phyloP scores from a whole-genome alignment of 2,329 filamentous ascomycete genomes.

The Xylariaceae sp. region DNA sequence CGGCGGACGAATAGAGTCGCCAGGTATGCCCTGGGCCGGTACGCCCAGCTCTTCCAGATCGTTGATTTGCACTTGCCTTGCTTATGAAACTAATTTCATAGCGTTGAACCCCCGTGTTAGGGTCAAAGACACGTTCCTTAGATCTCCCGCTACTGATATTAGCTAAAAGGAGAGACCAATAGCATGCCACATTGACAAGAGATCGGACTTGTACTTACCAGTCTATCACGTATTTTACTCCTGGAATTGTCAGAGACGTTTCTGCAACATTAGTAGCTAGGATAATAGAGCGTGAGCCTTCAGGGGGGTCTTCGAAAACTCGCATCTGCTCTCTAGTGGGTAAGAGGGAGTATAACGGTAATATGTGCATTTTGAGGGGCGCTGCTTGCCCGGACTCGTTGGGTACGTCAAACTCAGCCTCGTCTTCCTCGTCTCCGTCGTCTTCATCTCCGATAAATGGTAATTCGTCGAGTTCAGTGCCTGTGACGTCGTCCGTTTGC shows the following conservation, averaged over 20 bases:
- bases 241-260: slow-evolving; percentile 92
- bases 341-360: slow-evolving; percentile 93
- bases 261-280: slow-evolving; percentile 96
- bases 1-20: slow-evolving; percentile 89
- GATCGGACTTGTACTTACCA: slow-evolving; percentile 21
- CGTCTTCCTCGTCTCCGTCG: slow-evolving; percentile 64
- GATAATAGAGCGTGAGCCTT: slow-evolving; percentile 83
- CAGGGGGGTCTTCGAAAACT: slow-evolving; percentile 86
- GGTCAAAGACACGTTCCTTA: slow-evolving; percentile 90
- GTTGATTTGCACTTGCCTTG: slow-evolving; percentile 92
- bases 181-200: background rate
- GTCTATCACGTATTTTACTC: slow-evolving; percentile 87
- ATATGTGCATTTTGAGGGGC: slow-evolving; percentile 78
- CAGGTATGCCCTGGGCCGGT: slow-evolving; percentile 97
- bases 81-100: slow-evolving; percentile 97
- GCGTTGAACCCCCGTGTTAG: slow-evolving; percentile 88
- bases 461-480: slow-evolving; percentile 64
- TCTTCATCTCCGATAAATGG: slow-evolving; percentile 56
- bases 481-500: slow-evolving; percentile 70
- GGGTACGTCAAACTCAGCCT: slow-evolving; percentile 71
- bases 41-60: slow-evolving; percentile 91
- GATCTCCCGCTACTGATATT: slow-evolving; percentile 69
- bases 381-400: slow-evolving; percentile 66
- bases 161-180: background rate
- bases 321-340: slow-evolving; percentile 89